Evolutionary conservation across 768 basidiomycete species (phyloP), one percentile per base, ranked within the genome.

Genomic region (Leccinum uliginosum): DNA sequence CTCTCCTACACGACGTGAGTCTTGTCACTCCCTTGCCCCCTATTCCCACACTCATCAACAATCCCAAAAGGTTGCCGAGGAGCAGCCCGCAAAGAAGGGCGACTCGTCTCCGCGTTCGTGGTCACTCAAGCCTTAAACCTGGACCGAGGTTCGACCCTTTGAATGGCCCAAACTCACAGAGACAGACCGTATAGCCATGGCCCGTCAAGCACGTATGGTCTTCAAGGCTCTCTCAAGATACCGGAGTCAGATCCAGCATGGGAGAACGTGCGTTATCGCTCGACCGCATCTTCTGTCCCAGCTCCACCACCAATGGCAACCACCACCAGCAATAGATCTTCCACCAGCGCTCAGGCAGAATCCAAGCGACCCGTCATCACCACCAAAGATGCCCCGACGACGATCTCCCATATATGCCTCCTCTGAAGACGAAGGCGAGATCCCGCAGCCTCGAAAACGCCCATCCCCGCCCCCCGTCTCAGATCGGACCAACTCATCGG

Each of bases 91-190:
- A 29, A 76, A 67, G 61, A 77, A 67, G 29, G 71, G 71, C 2
- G 68, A 72, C 56, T 73, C 74, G 21, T 71, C 75, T 7, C 67
- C 75, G 2, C 73, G 74, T 55, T 63, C 61, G 1, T 90, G 85
- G 78, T 64, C 72, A 30, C 80, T 89, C 57, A 86, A 83, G 60
- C 71, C 76, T 23, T 64, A 70, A 19, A 73, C 81, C 3, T 91
- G 88, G 87, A 75, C 75, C 32, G 84, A 90, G 63, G 84, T 89
- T 24, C 83, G 86, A 6, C 89, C 89, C 0, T 83, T 77, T 56
- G 85, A 83, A 59, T 87, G 80, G 78, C 73, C 77, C 1, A 74
- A 73, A 27, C 73, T 86, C 26, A 73, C 74, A 3, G 79, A 81
- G 27, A 50, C 72, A 2, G 81, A 84, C 46, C 77, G 81, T 5